phyloP scores from a whole-genome alignment of 345 rosid species.

The rapeseed (Brassica napus) region Da-Ae NC_063448.1:967501-968000 shows the following conservation, averaged over 20 bases:
- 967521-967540: neutral
- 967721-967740: neutral
- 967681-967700: neutral
- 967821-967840: neutral
- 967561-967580: conserved; percentile 34
- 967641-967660: too few relatives aligned
- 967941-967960: too few relatives aligned
- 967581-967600: neutral
- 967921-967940: too few relatives aligned
- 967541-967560: conserved; percentile 13
- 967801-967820: neutral
- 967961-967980: too few relatives aligned
- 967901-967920: too few relatives aligned
- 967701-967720: neutral
- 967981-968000: too few relatives aligned
- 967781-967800: neutral
- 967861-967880: too few relatives aligned
- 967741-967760: neutral
- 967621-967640: neutral
- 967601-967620: neutral
- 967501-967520: neutral
- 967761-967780: neutral
- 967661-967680: neutral
- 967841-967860: neutral
- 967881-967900: too few relatives aligned